These are phyloP conservation scores for Erodium texanum DNA, from an alignment of 441 rosid species.

Conservation along the genomic window DNA sequence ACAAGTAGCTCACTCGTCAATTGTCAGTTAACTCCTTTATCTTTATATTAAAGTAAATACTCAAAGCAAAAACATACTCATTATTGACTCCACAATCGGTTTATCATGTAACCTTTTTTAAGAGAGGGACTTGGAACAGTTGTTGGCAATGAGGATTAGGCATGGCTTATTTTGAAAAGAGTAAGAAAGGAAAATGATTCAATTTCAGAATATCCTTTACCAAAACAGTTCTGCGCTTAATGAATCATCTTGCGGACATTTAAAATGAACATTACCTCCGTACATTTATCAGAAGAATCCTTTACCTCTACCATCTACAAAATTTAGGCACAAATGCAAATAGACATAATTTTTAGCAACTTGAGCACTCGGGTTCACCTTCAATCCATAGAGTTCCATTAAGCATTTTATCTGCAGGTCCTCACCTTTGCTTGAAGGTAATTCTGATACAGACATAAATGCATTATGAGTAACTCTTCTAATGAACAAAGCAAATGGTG, in stretches of 20 bases:
- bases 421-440: constrained; percentile 89
- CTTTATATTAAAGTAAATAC: constrained; percentile 1
- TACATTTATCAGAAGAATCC: background rate
- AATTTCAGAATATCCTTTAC: background rate
- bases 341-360: background rate
- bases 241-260: background rate
- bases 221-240: background rate
- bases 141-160: background rate
- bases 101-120: background rate
- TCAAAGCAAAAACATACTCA: constrained; percentile 4
- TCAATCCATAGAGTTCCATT: constrained; percentile 86
- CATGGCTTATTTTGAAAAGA: background rate
- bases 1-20: too few relatives aligned
- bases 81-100: constrained; percentile 5
- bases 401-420: constrained; percentile 88
- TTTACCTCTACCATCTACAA: background rate
- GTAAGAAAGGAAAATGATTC: background rate
- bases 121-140: background rate
- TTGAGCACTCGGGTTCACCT: constrained; percentile 40
- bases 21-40: constrained; percentile 9
- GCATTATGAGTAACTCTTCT: constrained; percentile 5
- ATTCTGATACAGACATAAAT: constrained; percentile 39
- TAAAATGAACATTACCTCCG: background rate
- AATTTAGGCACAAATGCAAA: background rate
- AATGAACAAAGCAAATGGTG: background rate